Base-by-base conservation (phyloP, 306 rosid genomes). In the Phaseolus lunatus region DNA sequence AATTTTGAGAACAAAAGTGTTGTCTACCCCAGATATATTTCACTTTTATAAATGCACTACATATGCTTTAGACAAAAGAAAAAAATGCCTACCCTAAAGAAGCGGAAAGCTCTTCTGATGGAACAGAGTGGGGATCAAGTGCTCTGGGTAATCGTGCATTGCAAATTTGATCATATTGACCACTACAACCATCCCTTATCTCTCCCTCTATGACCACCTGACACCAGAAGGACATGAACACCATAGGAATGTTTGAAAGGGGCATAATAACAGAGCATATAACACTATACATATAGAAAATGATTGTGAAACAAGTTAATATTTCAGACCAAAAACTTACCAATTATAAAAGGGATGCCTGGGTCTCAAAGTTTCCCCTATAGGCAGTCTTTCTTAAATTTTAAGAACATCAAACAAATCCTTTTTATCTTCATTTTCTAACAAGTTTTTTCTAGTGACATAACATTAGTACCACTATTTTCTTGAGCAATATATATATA, bases 51-150 rank as follows among this genome's bases (percentile, higher is more conserved):
- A 27, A 18, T 79, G 79, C 9, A 53, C 3, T 43, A 29, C 53
- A 39, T 24, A 41, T 18, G 66, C 31, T 50, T 78, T 48, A 19
- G 75, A 18, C 9, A 13, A 41, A 64, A 66, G 80, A 59, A 63
- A 22, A 62, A 65, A 84, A 45, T 68, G 48, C 78, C 18, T 84
- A 92, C 99, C 99, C 99, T 78, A 96, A 81, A 59, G 99, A 92
- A 63, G 92, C 97, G 54, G 94, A 92, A 84, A 96, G 99, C 82
- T 96, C 99, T 83, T 92, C 90, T 18, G 96, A 86, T 56, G 93
- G 87, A 87, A 92, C 96, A 71, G 99, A 91, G 82, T 91, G 97
- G 57, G 97, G 96, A 87, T 92, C 98, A 47, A 96, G 94, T 64
- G 94, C 93, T 86, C 92, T 85, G 70, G 99, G 97, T 59, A 96